Percentiles rank a stretch among this genome's conserved stretches.
phyloP scores from a whole-genome alignment of 1,284 basidiomycete species.

The Moesziomyces antarcticus region DNA sequence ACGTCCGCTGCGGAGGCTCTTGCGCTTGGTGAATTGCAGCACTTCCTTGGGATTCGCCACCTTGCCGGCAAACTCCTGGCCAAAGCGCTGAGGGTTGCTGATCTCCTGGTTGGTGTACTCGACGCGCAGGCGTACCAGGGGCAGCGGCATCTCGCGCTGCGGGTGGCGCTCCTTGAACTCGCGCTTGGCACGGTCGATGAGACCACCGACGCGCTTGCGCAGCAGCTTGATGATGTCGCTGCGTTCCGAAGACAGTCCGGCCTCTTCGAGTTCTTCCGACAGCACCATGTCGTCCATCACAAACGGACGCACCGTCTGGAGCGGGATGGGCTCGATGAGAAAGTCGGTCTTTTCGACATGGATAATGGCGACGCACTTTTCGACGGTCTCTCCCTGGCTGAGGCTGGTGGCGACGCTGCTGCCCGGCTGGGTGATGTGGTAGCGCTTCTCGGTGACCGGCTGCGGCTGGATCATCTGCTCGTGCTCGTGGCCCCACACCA shows the following conservation, averaged over 20 bases:
- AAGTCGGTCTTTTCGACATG: conserved; percentile 82
- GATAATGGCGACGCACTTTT: conserved; percentile 57
- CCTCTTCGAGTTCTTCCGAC: conserved; percentile 71
- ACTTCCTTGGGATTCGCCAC: conserved; percentile 95
- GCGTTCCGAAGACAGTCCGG: conserved; percentile 43
- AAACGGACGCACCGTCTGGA: conserved; percentile 93
- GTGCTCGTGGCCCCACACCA: conserved; percentile 99
- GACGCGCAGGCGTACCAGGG: conserved; percentile 82
- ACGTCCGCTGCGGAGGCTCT: conserved; percentile 61
- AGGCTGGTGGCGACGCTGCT: conserved; percentile 89
- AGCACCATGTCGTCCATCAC: conserved; percentile 87
- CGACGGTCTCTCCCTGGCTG: conserved; percentile 55
- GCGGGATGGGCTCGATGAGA: conserved; percentile 81
- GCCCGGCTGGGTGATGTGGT: conserved; percentile 93
- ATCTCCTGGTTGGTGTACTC: conserved; percentile 61
- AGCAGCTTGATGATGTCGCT: conserved; percentile 54
- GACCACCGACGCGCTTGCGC: conserved; percentile 52
- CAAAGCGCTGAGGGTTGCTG: conserved; percentile 90
- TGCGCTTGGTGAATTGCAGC: conserved; percentile 86
- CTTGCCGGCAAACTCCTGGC: conserved; percentile 89
- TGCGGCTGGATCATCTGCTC: conserved; percentile 93
- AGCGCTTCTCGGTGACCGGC: conserved; percentile 87
- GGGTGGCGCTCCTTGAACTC: conserved; percentile 80
- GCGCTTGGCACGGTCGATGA: conserved; percentile 80
- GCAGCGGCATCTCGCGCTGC: conserved; percentile 71